Conservation (phyloP, 495 filamentous ascomycete species). For the Venustampulla echinocandica region DNA sequence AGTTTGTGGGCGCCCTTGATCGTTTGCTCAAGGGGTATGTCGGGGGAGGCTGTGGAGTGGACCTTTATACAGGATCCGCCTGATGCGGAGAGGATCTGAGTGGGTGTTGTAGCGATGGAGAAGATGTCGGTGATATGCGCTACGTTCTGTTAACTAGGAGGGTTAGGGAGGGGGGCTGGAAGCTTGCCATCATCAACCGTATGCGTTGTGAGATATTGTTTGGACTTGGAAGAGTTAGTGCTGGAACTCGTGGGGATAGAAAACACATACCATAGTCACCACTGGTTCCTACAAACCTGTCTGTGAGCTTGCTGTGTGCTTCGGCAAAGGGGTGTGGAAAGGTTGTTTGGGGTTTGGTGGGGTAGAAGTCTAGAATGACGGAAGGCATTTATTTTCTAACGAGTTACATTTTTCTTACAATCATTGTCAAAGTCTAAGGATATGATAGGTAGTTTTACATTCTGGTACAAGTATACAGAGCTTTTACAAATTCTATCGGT, state of each 20-base stretch:
- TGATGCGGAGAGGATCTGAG: slow-evolving; percentile 68
- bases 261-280: slow-evolving; percentile 35
- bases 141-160: slow-evolving; percentile 28
- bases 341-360: slow-evolving; percentile 17
- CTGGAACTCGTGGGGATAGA: neutral
- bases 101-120: slow-evolving; percentile 72
- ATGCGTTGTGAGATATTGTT: slow-evolving; percentile 92
- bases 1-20: slow-evolving; percentile 68
- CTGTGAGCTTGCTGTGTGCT: too few species aligned
- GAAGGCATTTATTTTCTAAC: neutral
- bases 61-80: slow-evolving; percentile 73
- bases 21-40: slow-evolving; percentile 69
- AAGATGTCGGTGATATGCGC: slow-evolving; percentile 88
- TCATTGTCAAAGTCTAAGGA: too few species aligned
- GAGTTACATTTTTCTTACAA: neutral
- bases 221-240: slow-evolving; percentile 53
- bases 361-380: slow-evolving; percentile 4
- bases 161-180: slow-evolving; percentile 12
- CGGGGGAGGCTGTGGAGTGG: slow-evolving; percentile 57
- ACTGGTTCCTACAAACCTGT: neutral
- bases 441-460: slow-evolving; percentile 1
- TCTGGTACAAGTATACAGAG: neutral
- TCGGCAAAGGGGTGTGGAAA: too few species aligned
- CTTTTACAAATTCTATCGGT: neutral
- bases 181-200: slow-evolving; percentile 74